These are phyloP conservation scores for Daldinia decipiens DNA, from an alignment of 495 filamentous ascomycete species.

Conservation along the genomic window DNA sequence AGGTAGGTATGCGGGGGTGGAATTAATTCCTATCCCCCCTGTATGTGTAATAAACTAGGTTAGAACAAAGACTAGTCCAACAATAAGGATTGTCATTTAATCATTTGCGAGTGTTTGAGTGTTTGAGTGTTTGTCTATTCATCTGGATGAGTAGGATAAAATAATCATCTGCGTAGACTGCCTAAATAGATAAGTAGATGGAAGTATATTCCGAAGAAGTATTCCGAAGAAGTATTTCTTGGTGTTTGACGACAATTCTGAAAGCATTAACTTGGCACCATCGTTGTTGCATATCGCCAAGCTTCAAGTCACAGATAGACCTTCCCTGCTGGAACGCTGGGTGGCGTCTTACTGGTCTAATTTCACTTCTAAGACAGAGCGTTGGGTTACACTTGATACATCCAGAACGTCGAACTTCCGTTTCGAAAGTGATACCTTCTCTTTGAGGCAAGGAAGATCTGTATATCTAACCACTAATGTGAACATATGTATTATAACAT, in stretches of 20 bases:
- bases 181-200: neutral
- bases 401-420: conserved; percentile 7
- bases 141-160: neutral
- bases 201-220: too few species aligned
- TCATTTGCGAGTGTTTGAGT: neutral
- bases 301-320: conserved; percentile 19
- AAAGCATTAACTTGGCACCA: conserved; percentile 3
- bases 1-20: neutral
- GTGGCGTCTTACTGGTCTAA: conserved; percentile 21
- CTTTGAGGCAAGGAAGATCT: neutral
- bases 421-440: conserved; percentile 21
- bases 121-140: neutral
- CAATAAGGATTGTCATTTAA: neutral
- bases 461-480: conserved; percentile 1
- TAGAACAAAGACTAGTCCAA: conserved; percentile 1
- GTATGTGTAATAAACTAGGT: neutral
- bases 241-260: neutral
- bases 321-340: conserved; percentile 27
- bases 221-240: too few species aligned
- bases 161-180: too few species aligned
- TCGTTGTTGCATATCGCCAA: conserved; percentile 35
- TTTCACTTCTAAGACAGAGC: conserved; percentile 15
- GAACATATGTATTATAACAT: neutral
- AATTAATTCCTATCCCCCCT: neutral
- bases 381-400: conserved; percentile 16